phyloP scores from a whole-genome alignment of 2,329 filamentous ascomycete species.

The Cytospora leucostoma region DNA sequence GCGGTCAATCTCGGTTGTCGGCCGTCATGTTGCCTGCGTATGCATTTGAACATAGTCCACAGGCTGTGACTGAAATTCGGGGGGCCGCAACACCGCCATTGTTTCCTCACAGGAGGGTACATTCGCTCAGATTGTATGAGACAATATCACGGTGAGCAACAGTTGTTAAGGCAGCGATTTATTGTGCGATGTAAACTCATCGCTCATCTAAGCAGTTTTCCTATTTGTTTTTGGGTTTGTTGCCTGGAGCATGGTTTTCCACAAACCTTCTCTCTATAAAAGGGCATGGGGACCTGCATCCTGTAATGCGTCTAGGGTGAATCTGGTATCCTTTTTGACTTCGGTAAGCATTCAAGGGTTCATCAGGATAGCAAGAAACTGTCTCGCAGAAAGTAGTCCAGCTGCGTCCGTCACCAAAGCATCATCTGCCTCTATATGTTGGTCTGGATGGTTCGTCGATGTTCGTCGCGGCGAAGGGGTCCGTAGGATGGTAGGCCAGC shows the following conservation, averaged over 20 bases:
- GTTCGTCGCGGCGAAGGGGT: background rate
- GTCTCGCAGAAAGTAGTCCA: conserved; percentile 11
- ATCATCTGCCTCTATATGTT: conserved; percentile 1
- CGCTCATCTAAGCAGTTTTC: conserved; percentile 27
- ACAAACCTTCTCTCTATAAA: conserved; percentile 26
- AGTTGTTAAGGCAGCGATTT: conserved; percentile 18
- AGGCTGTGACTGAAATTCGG: too few relatives aligned
- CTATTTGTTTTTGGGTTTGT: conserved; percentile 27
- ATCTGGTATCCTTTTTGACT: conserved; percentile 18
- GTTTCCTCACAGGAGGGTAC: background rate
- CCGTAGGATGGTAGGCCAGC: background rate
- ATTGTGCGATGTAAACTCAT: conserved; percentile 22
- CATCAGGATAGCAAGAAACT: conserved; percentile 5
- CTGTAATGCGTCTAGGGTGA: conserved; percentile 15
- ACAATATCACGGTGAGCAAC: background rate
- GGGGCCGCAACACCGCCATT: too few relatives aligned
- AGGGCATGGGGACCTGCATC: conserved; percentile 4
- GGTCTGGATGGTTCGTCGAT: background rate
- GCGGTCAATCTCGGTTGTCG: too few relatives aligned
- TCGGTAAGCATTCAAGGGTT: conserved; percentile 13
- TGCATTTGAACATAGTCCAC: too few relatives aligned
- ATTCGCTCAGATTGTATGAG: background rate
- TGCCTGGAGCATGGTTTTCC: conserved; percentile 16
- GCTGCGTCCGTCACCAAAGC: conserved; percentile 11
- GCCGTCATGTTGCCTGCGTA: too few relatives aligned